phyloP scores from a whole-genome alignment of 257 asterid genomes.

The Solanum sitiens region DNA sequence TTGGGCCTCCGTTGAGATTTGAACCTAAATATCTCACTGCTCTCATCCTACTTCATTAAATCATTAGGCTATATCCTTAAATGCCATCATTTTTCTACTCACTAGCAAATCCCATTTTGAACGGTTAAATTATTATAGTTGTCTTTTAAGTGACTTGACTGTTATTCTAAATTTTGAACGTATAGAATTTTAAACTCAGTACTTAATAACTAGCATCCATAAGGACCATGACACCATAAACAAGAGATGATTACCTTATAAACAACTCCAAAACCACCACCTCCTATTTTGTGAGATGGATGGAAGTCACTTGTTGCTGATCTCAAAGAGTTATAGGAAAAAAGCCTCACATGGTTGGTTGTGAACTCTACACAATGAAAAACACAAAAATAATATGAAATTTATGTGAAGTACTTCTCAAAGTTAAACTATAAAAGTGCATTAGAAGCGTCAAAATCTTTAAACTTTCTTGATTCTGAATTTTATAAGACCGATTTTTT shows the following conservation, averaged over 20 bases:
- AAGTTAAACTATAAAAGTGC: neutral
- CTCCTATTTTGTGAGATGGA: constrained; percentile 59
- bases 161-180: neutral
- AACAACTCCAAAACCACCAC: constrained; percentile 84
- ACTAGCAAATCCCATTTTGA: neutral
- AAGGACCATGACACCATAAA: neutral
- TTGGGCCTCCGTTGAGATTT: neutral
- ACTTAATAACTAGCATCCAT: neutral
- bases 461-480: no score
- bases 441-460: no score
- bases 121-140: neutral
- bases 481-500: no score
- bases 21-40: neutral
- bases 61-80: neutral
- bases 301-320: constrained; percentile 67
- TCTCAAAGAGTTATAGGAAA: constrained; percentile 42
- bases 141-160: neutral
- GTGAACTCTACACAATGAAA: constrained; percentile 25
- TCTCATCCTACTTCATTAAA: neutral
- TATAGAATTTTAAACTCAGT: neutral
- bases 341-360: constrained; percentile 44
- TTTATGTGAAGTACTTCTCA: neutral
- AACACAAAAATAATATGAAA: neutral
- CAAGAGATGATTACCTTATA: constrained; percentile 28
- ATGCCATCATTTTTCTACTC: neutral